These are phyloP conservation scores for Buxus sempervirens DNA, from an alignment of 164 flowering plant species.

Conservation along the genomic window DNA sequence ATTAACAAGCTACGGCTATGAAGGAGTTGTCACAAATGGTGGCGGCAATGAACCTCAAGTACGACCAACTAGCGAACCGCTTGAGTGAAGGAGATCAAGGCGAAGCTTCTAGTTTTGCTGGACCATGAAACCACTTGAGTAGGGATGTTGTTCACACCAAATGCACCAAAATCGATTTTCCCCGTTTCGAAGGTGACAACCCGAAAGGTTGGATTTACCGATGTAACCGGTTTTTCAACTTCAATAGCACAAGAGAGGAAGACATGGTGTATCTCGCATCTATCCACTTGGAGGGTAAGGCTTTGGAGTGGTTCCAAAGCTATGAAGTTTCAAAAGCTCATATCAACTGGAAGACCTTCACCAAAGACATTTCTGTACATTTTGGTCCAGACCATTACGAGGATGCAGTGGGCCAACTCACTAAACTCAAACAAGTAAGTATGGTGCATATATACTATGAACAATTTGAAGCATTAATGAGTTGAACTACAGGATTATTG, in stretches of 20 bases:
- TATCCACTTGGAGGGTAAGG: neutral
- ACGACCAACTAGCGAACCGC: neutral
- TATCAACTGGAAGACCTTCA: neutral
- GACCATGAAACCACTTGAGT: neutral
- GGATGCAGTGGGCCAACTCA: neutral
- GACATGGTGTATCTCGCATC: neutral
- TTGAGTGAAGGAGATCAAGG: neutral
- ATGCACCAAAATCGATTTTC: neutral
- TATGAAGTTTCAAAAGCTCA: neutral
- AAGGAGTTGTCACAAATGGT: neutral
- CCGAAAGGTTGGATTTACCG: neutral
- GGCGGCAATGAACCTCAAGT: neutral
- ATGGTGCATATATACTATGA: conserved; percentile 1
- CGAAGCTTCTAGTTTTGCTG: neutral
- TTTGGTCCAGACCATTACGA: conserved; percentile 1
- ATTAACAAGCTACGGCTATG: neutral
- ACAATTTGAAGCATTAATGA: conserved; percentile 2
- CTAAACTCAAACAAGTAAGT: neutral
- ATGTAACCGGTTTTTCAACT: neutral
- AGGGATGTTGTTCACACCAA: neutral
- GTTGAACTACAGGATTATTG: neutral
- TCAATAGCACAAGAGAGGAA: neutral
- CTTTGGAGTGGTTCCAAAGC: neutral
- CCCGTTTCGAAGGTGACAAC: neutral
- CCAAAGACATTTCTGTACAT: neutral